phyloP scores from a whole-genome alignment of 2,329 filamentous ascomycete genomes.

The Neonectria magnoliae region DNA sequence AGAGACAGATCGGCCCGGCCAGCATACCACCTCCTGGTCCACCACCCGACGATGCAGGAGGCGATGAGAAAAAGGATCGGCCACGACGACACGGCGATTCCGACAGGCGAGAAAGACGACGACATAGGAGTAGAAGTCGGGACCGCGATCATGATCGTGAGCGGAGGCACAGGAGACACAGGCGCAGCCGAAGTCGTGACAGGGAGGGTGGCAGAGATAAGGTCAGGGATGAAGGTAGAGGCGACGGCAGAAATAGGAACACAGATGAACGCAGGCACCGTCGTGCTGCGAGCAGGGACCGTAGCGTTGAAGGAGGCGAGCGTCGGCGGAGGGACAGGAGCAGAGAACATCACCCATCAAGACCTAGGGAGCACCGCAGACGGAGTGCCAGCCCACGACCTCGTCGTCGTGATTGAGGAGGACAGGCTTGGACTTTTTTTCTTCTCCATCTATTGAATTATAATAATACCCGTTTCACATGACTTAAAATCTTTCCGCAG shows the following conservation, averaged over 20 bases:
- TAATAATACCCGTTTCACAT: slow-evolving; percentile 14
- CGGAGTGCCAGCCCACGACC: slow-evolving; percentile 23
- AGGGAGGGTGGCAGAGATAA: slow-evolving; percentile 34
- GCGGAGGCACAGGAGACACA: slow-evolving; percentile 45
- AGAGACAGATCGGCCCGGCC: slow-evolving; percentile 48
- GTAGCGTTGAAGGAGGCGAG: slow-evolving; percentile 22
- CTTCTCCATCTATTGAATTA: background rate
- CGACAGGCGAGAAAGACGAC: slow-evolving; percentile 45
- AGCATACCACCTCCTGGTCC: slow-evolving; percentile 33
- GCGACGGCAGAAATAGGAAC: slow-evolving; percentile 14
- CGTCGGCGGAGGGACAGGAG: slow-evolving; percentile 33
- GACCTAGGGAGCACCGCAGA: slow-evolving; percentile 31
- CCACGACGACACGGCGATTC: slow-evolving; percentile 46
- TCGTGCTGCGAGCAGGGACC: slow-evolving; percentile 19
- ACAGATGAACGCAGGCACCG: slow-evolving; percentile 31
- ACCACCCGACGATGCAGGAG: slow-evolving; percentile 33
- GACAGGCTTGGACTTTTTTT: background rate
- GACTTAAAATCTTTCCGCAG: background rate
- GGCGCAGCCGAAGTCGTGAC: slow-evolving; percentile 48
- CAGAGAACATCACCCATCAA: slow-evolving; percentile 37
- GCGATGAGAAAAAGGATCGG: slow-evolving; percentile 42
- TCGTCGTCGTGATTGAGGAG: slow-evolving; percentile 10
- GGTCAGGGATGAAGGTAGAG: slow-evolving; percentile 23
- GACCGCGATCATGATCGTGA: slow-evolving; percentile 44
- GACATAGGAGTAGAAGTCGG: slow-evolving; percentile 51